phyloP scores from a whole-genome alignment of 2,329 filamentous ascomycete genomes.

The Didymella arachidicola region DNA sequence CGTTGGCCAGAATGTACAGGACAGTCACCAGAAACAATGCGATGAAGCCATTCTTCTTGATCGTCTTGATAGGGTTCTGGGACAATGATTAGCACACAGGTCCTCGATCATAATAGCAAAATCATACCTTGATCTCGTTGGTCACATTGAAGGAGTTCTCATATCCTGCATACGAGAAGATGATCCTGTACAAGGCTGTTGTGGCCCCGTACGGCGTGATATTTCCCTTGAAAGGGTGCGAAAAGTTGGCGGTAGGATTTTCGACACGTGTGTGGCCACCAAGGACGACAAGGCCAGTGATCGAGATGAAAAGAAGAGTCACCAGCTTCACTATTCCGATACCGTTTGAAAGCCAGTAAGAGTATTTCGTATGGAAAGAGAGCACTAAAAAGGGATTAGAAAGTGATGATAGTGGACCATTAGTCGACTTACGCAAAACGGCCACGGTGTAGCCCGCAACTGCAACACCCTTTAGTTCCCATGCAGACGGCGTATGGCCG shows the following conservation, averaged over 20 bases:
- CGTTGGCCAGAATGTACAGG: conserved; percentile 66
- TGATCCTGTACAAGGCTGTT: conserved; percentile 66
- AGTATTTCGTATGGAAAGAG: conserved; percentile 65
- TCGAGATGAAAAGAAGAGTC: conserved; percentile 62
- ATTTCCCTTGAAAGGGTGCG: conserved; percentile 61
- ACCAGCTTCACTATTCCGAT: conserved; percentile 67
- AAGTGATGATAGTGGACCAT: neutral
- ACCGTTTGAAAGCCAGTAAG: conserved; percentile 63
- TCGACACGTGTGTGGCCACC: conserved; percentile 61
- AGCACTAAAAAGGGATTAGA: conserved; percentile 45
- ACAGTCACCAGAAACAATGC: conserved; percentile 60
- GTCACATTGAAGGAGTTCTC: conserved; percentile 68
- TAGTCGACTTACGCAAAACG: conserved; percentile 57
- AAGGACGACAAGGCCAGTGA: conserved; percentile 67
- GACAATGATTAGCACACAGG: neutral
- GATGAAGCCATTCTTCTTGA: conserved; percentile 56
- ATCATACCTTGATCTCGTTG: conserved; percentile 62
- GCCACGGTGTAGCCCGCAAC: conserved; percentile 69
- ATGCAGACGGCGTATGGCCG: conserved; percentile 60
- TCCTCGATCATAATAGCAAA: no score
- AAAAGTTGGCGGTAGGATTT: conserved; percentile 64
- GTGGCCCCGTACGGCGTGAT: conserved; percentile 61
- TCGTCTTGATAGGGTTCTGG: conserved; percentile 61
- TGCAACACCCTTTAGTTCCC: conserved; percentile 73
- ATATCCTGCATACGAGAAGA: conserved; percentile 66